These are phyloP conservation scores for Globisporangium paddicum DNA, from an alignment of 352 stramenopile species.

Conservation along the genomic window DNA sequence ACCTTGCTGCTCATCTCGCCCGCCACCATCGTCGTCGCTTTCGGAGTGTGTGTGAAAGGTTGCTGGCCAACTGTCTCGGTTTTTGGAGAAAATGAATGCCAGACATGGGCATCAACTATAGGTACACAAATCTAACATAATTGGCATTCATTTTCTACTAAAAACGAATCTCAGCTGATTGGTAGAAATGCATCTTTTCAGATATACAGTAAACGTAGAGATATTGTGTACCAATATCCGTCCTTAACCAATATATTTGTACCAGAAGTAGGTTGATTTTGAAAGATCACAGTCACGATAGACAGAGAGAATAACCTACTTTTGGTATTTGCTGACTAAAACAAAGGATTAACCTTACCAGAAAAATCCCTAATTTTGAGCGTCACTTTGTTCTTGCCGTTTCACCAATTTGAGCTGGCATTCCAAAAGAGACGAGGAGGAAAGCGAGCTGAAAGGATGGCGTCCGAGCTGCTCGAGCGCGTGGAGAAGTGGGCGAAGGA, in stretches of 20 bases:
- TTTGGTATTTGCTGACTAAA: conserved; percentile 1
- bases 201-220: no score
- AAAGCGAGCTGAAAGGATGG: conserved; percentile 25
- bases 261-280: no score
- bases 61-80: no score
- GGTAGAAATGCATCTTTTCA: no score
- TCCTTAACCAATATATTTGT: not conserved
- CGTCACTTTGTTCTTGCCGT: not conserved
- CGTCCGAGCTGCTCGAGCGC: conserved; percentile 67
- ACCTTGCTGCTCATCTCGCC: conserved; percentile 8
- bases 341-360: no score
- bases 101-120: not conserved
- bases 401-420: no score
- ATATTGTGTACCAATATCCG: not conserved
- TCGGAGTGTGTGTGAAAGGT: not conserved
- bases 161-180: no score
- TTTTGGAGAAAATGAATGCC: no score
- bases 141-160: no score
- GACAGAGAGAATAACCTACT: not conserved
- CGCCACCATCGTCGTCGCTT: not conserved
- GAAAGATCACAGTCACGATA: no score
- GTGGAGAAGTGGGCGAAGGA: conserved; percentile 75
- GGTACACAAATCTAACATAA: not conserved
- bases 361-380: no score
- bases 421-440: not conserved